Conservation (phyloP, 345 rosid species). For the Chamaenerion angustifolium region DNA sequence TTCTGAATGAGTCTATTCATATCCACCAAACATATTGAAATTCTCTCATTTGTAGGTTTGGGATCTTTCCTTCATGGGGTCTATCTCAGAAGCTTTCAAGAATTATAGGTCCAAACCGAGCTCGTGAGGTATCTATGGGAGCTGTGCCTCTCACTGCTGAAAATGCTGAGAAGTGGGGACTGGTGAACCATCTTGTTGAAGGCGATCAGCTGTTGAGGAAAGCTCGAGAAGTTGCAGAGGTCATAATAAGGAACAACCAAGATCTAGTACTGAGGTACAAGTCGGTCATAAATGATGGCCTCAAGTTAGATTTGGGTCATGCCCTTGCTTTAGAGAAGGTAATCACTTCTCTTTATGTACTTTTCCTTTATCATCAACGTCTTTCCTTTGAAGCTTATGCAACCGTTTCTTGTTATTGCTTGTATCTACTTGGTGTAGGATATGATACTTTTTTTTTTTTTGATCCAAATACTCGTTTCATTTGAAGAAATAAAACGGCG, state of each 20-base stretch:
- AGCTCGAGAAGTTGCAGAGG: slow-evolving; percentile 52
- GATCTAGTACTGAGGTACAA: slow-evolving; percentile 69
- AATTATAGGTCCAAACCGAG: slow-evolving; percentile 64
- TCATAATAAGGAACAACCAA: slow-evolving; percentile 55
- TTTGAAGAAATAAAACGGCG: too few relatives aligned
- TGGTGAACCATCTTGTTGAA: slow-evolving; percentile 78
- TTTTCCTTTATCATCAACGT: too few relatives aligned
- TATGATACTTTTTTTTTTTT: too few relatives aligned
- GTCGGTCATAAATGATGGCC: slow-evolving; percentile 67
- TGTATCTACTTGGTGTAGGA: too few relatives aligned
- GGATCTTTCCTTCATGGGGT: slow-evolving; percentile 96
- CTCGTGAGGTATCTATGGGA: slow-evolving; percentile 64
- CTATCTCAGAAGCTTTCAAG: slow-evolving; percentile 85
- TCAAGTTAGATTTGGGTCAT: slow-evolving; percentile 52
- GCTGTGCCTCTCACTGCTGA: slow-evolving; percentile 62
- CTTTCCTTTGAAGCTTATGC: too few relatives aligned
- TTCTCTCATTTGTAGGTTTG: slow-evolving; percentile 36
- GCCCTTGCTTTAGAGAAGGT: slow-evolving; percentile 89
- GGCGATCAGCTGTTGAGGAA: slow-evolving; percentile 44
- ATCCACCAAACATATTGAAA: background rate
- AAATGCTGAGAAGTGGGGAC: slow-evolving; percentile 73
- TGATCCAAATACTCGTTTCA: too few relatives aligned
- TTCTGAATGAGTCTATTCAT: too few relatives aligned
- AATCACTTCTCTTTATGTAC: background rate
- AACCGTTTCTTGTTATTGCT: too few relatives aligned